Percentiles rank a stretch among this genome's conserved stretches.
These are phyloP conservation scores for Candolleomyces aberdarensis DNA, from an alignment of 768 basidiomycete genomes.

Conservation along the genomic window DNA sequence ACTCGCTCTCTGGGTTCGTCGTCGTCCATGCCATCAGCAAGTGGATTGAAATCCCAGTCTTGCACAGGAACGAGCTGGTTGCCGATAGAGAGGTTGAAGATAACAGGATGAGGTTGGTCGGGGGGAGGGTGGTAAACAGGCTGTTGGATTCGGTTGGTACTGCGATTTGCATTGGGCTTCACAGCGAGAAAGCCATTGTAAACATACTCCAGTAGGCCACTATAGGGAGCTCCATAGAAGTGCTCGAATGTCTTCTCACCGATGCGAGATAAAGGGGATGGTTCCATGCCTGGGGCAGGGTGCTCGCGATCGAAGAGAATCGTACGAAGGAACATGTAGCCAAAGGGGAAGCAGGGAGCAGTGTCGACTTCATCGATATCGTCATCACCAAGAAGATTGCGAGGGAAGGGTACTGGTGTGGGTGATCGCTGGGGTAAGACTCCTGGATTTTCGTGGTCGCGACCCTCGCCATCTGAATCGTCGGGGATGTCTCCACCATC, in stretches of 20 bases:
- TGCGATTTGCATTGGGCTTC: neutral
- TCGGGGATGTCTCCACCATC: neutral
- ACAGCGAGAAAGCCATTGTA: neutral
- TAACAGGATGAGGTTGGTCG: neutral
- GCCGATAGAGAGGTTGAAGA: neutral
- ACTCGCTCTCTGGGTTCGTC: neutral
- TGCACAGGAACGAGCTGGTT: neutral
- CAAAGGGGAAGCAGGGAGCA: slow-evolving; percentile 8
- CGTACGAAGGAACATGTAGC: slow-evolving; percentile 12
- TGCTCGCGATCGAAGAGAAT: slow-evolving; percentile 3
- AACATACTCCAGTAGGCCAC: neutral
- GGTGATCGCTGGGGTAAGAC: too few species aligned
- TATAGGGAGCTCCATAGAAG: slow-evolving; percentile 8
- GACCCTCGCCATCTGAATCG: neutral
- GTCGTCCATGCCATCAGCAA: neutral
- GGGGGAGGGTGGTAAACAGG: neutral
- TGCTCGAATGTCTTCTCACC: slow-evolving; percentile 6
- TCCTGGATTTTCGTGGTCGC: neutral
- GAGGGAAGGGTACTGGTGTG: too few species aligned
- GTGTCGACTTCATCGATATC: neutral
- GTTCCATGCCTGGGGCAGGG: neutral
- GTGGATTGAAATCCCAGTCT: neutral
- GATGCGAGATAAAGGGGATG: neutral
- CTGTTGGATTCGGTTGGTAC: neutral
- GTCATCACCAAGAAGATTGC: too few species aligned